These are phyloP conservation scores for Solanum arcanum DNA, from an alignment of 257 asterid species.

Conservation along the genomic window DNA sequence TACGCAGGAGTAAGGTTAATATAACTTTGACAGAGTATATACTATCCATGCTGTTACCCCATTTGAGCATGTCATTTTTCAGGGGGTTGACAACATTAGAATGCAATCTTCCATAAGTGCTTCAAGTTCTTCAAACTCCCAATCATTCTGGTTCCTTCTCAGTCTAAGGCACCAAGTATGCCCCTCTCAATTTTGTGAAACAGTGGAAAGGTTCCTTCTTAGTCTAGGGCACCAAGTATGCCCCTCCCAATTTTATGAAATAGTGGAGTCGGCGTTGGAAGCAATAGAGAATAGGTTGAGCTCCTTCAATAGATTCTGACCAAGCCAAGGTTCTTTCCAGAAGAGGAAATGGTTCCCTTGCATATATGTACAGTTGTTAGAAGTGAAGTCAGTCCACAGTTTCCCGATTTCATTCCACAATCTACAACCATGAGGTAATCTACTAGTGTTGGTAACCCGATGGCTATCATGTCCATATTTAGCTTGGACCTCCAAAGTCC, in stretches of 20 bases:
- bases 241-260: background rate
- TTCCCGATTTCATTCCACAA: background rate
- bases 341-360: background rate
- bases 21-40: background rate
- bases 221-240: background rate
- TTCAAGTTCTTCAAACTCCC: background rate
- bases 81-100: background rate
- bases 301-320: background rate
- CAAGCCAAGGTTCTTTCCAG: background rate
- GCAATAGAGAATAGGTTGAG: background rate
- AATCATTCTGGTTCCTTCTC: background rate
- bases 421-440: background rate
- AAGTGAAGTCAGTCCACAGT: background rate
- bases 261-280: background rate
- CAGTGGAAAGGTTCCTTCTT: accelerated
- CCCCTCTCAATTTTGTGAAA: background rate
- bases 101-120: background rate
- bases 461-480: background rate
- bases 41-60: background rate
- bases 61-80: background rate
- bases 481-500: background rate
- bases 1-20: background rate
- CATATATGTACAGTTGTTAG: background rate
- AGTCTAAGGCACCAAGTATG: background rate
- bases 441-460: background rate